phyloP scores from a whole-genome alignment of 441 rosid genomes.

The Populus hybrid region DNA sequence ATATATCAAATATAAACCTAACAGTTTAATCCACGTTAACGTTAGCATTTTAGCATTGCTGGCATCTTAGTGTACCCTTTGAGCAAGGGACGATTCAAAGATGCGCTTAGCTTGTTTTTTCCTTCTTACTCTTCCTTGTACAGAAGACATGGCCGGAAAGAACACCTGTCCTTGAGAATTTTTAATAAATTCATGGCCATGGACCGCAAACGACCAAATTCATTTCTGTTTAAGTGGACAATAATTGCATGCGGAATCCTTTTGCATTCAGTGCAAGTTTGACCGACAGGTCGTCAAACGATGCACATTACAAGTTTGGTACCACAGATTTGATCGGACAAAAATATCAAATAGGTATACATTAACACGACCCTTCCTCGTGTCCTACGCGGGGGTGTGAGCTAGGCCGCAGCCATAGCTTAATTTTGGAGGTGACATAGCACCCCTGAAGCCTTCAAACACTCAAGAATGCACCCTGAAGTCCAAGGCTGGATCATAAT shows the following conservation, averaged over 20 bases:
- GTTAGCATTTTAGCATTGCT: too few species aligned
- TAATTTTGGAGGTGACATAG: not conserved
- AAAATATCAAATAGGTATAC: not conserved
- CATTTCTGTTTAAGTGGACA: not conserved
- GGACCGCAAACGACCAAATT: not conserved
- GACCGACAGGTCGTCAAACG: not conserved
- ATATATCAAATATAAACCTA: too few species aligned
- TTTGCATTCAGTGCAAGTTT: too few species aligned
- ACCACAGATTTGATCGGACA: not conserved
- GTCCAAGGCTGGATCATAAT: too few species aligned
- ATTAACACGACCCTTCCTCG: not conserved
- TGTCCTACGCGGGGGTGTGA: not conserved
- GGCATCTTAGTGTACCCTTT: not conserved
- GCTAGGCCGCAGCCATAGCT: not conserved
- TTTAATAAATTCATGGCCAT: not conserved
- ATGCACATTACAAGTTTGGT: conserved; percentile 13
- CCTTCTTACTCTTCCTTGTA: not conserved
- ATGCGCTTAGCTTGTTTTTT: not conserved
- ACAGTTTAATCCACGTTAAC: too few species aligned
- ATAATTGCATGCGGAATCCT: not conserved
- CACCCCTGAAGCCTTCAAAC: not conserved
- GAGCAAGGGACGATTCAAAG: not conserved
- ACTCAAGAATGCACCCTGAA: too few species aligned
- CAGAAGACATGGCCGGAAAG: not conserved
- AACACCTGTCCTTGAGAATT: not conserved